Evolutionary conservation across 1,284 basidiomycete genomes (phyloP).

Genomic region (Irpex rosettiformis): DNA sequence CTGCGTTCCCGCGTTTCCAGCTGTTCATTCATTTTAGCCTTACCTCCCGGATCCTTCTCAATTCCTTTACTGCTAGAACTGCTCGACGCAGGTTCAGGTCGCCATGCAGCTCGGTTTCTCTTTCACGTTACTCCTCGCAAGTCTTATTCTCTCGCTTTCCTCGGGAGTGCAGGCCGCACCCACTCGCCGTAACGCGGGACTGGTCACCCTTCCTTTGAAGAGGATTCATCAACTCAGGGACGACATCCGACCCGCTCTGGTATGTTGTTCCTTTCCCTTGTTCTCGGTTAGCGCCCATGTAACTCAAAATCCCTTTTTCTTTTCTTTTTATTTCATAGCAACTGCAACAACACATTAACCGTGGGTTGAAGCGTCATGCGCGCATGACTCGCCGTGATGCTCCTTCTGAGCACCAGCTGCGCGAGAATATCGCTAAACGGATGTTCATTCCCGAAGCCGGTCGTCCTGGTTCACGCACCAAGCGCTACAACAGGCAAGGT

Average conservation of each 20-base stretch:
- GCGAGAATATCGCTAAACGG: conserved; percentile 51
- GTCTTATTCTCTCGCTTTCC: conserved; percentile 44
- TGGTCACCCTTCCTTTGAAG: conserved; percentile 56
- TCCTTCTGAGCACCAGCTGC: conserved; percentile 48
- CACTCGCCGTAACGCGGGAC: conserved; percentile 31
- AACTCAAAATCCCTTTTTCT: not conserved
- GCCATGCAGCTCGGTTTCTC: conserved; percentile 53
- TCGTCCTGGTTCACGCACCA: conserved; percentile 17
- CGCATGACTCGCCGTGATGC: conserved; percentile 60
- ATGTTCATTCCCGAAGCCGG: conserved; percentile 32
- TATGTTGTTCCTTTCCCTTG: conserved; percentile 33
- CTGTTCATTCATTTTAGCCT: conserved; percentile 21
- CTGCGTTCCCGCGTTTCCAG: conserved; percentile 16
- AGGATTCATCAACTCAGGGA: conserved; percentile 38
- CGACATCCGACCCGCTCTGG: conserved; percentile 60
- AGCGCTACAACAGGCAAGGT: conserved; percentile 35
- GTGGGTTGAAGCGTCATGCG: conserved; percentile 59
- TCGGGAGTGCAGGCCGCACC: conserved; percentile 40
- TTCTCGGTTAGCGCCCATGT: not conserved
- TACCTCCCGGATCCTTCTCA: conserved; percentile 15
- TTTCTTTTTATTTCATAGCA: conserved; percentile 38
- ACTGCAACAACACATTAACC: conserved; percentile 71
- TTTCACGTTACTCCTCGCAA: conserved; percentile 51
- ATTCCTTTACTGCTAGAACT: conserved; percentile 24
- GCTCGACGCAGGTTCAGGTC: conserved; percentile 23